A percentile compares a stretch with the other conserved stretches of the same genome.
These are phyloP conservation scores for Sclerotinia borealis DNA, from an alignment of 2,329 filamentous ascomycete species.

Conservation along the genomic window DNA sequence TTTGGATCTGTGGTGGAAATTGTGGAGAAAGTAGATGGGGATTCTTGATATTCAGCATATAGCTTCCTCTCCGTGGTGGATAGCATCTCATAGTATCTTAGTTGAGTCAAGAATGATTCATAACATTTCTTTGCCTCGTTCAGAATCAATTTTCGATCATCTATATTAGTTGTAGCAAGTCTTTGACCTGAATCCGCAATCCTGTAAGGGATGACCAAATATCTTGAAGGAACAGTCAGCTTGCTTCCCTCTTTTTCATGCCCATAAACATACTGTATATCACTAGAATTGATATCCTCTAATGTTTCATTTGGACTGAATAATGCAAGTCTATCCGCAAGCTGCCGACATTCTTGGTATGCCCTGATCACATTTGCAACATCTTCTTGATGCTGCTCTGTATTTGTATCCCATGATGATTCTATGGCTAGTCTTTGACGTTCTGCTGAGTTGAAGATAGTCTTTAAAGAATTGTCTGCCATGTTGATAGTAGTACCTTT, in stretches of 20 bases:
- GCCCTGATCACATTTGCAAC: conserved; percentile 60
- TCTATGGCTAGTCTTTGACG: conserved; percentile 52
- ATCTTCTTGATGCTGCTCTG: conserved; percentile 59
- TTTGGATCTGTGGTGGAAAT: conserved; percentile 59
- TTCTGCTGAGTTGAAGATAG: conserved; percentile 50
- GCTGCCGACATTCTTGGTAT: conserved; percentile 66
- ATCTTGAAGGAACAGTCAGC: conserved; percentile 39
- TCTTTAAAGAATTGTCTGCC: conserved; percentile 42
- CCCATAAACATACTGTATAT: conserved; percentile 58
- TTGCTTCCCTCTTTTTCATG: not conserved
- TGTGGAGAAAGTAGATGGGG: conserved; percentile 66
- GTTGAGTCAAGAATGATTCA: conserved; percentile 68
- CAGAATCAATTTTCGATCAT: conserved; percentile 58
- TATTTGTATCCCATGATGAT: conserved; percentile 56
- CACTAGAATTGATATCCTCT: conserved; percentile 79
- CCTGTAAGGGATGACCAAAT: conserved; percentile 71
- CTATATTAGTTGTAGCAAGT: conserved; percentile 42
- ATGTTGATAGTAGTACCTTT: conserved; percentile 29
- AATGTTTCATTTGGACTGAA: conserved; percentile 88
- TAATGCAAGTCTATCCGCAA: conserved; percentile 65
- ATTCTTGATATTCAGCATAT: conserved; percentile 67
- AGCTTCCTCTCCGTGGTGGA: conserved; percentile 57
- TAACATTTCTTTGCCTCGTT: conserved; percentile 61
- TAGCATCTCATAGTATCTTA: conserved; percentile 76
- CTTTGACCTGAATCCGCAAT: conserved; percentile 74